Base-by-base conservation (phyloP, 192 early-diverging fungal genomes). In the Backusella macrospora region DNA sequence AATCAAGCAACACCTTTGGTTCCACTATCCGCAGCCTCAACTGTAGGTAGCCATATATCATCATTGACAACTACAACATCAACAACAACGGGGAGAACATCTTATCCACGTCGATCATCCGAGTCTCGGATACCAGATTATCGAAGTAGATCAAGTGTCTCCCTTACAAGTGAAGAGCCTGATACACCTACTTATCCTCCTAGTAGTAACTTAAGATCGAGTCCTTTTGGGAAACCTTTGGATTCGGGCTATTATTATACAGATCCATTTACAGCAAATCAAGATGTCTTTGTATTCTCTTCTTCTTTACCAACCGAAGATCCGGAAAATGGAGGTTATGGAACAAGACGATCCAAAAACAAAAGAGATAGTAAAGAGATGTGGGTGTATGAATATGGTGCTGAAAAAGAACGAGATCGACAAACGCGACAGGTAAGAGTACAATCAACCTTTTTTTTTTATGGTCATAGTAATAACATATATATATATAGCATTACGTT, bases 401-500 rank as follows among this genome's bases (percentile, higher is more conserved):
- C 70, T 23, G 71, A 72, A 44, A 72, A 45, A 49, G 71, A 72
- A 21, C 7, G 62, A 23, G 71, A 72, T 42, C 38, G 69, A 52
- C 46, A 71, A 71, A 71, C 69, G 39, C 29, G 69, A 71, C 69
- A 71, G 69, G 49, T 71, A 48, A 40, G 13, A n/a, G n/a, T 5
- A 59, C 8, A 23, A n/a, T 39, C 23, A 9, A 16, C 26, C 6
- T 23, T 59, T 13, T 10, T 9, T 10, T 43, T 43, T 26, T 23
- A n/a, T n/a, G 18, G 9, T 26, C 12, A 55, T 26, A 26, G 13
- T 26, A 12, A 12, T 13, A 23, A 12, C 8, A 3, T 62, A 8
- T 67, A 46, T 37, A 2, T 62, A 7, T 46, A 43, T 48, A 77
- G 76, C 76, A 77, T 45, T 77, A 77, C 52, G 52, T 77, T 9